Percentiles rank a stretch among this genome's conserved stretches.
Evolutionary conservation across 75 land plant species (phyloP).

Genomic region (Adiantum capillusveneris): DNA sequence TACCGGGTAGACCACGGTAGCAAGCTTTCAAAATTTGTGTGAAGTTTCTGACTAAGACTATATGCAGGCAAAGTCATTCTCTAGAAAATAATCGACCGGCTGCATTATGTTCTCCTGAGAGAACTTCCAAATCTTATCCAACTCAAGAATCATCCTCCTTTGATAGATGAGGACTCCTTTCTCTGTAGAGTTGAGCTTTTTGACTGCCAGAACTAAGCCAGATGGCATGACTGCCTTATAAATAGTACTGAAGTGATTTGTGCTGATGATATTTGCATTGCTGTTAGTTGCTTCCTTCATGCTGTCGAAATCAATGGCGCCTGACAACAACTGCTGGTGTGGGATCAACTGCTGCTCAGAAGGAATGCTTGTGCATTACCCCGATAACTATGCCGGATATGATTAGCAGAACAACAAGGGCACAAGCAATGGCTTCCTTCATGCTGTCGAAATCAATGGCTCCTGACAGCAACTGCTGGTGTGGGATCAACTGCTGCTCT

Average conservation of each 20-base stretch:
- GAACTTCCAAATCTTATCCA: slow-evolving; percentile 58
- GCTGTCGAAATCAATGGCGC: slow-evolving; percentile 52
- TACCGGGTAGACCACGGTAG: slow-evolving; percentile 47
- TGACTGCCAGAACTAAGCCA: slow-evolving; percentile 56
- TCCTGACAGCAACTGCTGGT: too few species aligned
- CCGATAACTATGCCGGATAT: slow-evolving; percentile 48
- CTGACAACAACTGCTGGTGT: slow-evolving; percentile 24
- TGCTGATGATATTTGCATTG: slow-evolving; percentile 55
- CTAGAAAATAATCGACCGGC: slow-evolving; percentile 59
- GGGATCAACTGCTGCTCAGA: slow-evolving; percentile 23
- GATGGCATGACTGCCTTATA: slow-evolving; percentile 76
- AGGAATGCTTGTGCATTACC: slow-evolving; percentile 54
- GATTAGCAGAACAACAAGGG: slow-evolving; percentile 37
- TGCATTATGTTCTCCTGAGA: slow-evolving; percentile 59
- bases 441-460: too few species aligned
- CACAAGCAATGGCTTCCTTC: too few species aligned
- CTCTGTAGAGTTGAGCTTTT: slow-evolving; percentile 54
- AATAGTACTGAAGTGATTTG: slow-evolving; percentile 65
- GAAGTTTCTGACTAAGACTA: slow-evolving; percentile 57
- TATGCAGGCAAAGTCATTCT: slow-evolving; percentile 68
- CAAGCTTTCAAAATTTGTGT: slow-evolving; percentile 17
- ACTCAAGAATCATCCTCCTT: slow-evolving; percentile 66
- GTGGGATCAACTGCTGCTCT: too few species aligned
- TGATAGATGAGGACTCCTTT: slow-evolving; percentile 54
- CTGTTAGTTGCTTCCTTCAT: slow-evolving; percentile 52